Base-by-base conservation (phyloP, 495 filamentous ascomycete genomes). In the Xylaria curta region DNA sequence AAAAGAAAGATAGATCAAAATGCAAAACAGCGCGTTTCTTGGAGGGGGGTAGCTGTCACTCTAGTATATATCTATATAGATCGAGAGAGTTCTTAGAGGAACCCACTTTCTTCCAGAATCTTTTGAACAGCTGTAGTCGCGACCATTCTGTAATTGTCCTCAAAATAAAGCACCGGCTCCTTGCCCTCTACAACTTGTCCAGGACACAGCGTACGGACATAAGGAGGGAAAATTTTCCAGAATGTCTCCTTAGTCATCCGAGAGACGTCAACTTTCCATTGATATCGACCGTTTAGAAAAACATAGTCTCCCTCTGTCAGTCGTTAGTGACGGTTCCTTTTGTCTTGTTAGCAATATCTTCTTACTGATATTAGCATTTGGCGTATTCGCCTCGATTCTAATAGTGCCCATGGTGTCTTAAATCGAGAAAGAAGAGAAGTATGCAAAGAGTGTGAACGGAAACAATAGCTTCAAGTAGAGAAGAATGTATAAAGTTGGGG, bases 311-410 rank as follows among this genome's bases (percentile, higher is more conserved):
- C 13, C 3, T 65, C 24, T 65, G 26, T n/a, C 9, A 1, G 7
- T 47, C 0, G 15, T 65, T 26, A 65, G 58, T 60, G 15, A 36
- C 17, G 21, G 2, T 15, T n/a, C 4, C 4, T 62, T 4, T 12
- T 28, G 31, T 6, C 4, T 26, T 38, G 12, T 44, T 13, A 1
- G 21, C 8, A 8, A 38, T 38, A 36, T 24, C n/a, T 24, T 47
- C 62, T 65, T 31, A 65, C 62, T 65, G 4, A 65, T 6, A n/a
- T n/a, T n/a, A n/a, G 24, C 24, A 47, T 31, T 21, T 15, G 42
- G 24, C 19, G 42, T 47, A 12, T 49, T 9, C 42, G 62, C n/a
- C 13, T n/a, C 24, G 40, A 65, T 28, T 4, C 1, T 49, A 10
- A 65, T 31, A 4, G 1, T 28, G 26, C 15, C 36, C 61, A 44